phyloP scores from a whole-genome alignment of 2,329 filamentous ascomycete species.

The Drechslera avenae region DNA sequence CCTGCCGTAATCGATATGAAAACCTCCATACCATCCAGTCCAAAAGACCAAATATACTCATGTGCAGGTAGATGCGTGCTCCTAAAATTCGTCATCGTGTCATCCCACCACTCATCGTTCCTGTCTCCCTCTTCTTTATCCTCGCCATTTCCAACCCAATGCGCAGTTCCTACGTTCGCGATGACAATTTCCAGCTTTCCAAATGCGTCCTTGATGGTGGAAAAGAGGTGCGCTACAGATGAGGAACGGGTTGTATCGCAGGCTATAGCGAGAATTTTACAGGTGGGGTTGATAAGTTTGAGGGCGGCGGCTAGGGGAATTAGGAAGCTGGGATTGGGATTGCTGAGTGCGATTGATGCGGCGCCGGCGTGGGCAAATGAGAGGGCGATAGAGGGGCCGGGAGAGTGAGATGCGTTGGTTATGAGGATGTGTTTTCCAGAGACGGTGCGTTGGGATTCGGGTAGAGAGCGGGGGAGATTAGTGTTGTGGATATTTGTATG shows the following conservation, averaged over 20 bases:
- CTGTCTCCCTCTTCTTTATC: neutral
- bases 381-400: neutral
- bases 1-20: neutral
- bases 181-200: neutral
- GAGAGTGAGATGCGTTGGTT: neutral
- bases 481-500: too few relatives aligned
- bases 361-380: neutral
- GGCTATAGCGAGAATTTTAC: neutral
- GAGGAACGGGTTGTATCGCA: conserved; percentile 2
- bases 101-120: conserved; percentile 8
- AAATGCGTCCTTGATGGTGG: neutral
- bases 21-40: conserved; percentile 1
- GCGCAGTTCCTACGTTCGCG: neutral
- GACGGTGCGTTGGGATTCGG: neutral
- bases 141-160: neutral
- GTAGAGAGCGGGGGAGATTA: too few relatives aligned
- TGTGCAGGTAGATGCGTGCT: conserved; percentile 18
- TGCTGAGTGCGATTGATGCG: neutral
- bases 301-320: neutral
- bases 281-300: neutral
- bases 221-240: neutral
- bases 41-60: conserved; percentile 14
- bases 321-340: neutral
- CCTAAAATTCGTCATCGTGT: conserved; percentile 14
- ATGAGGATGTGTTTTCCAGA: neutral